These are phyloP conservation scores for Gracilaria domingensis DNA, from an alignment of 23 red algal species.

Conservation along the genomic window DNA sequence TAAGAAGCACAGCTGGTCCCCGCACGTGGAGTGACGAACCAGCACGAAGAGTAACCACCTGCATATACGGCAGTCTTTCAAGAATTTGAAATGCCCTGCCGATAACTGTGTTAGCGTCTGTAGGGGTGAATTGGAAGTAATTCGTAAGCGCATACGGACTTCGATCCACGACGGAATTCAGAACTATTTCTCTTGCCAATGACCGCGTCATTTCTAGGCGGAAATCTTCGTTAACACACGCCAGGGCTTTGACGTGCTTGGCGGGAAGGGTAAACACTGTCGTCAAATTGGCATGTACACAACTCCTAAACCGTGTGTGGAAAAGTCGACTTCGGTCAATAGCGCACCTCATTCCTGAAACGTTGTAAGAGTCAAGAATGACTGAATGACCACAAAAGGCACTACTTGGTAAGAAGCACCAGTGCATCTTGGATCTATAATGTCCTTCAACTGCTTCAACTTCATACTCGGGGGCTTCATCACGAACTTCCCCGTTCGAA, in stretches of 20 bases:
- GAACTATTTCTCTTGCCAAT: constrained; percentile 59
- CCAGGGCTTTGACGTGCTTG: constrained; percentile 37
- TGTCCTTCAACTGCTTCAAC: not conserved
- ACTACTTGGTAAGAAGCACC: constrained; percentile 57
- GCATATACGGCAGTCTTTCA: constrained; percentile 65
- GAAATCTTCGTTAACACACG: constrained; percentile 31
- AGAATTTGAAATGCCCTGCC: constrained; percentile 39
- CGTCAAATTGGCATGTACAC: constrained; percentile 16
- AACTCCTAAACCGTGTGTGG: constrained; percentile 54
- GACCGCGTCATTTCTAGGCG: constrained; percentile 62
- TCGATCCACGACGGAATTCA: constrained; percentile 48
- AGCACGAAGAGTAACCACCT: constrained; percentile 22
- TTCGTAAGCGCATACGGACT: constrained; percentile 49
- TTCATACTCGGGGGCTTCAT: not conserved
- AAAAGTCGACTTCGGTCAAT: constrained; percentile 25
- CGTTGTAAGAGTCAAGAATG: constrained; percentile 10
- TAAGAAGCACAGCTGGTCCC: constrained; percentile 64
- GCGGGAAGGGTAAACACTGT: constrained; percentile 64
- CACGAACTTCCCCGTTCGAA: not conserved
- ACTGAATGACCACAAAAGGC: constrained; percentile 60
- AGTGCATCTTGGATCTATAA: constrained; percentile 41
- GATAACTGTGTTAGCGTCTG: constrained; percentile 39
- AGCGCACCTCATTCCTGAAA: not conserved
- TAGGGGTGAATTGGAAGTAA: constrained; percentile 22
- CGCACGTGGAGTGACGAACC: constrained; percentile 36